Conservation (phyloP, 495 filamentous ascomycete species). For the Aspergillus heteromorphus region DNA sequence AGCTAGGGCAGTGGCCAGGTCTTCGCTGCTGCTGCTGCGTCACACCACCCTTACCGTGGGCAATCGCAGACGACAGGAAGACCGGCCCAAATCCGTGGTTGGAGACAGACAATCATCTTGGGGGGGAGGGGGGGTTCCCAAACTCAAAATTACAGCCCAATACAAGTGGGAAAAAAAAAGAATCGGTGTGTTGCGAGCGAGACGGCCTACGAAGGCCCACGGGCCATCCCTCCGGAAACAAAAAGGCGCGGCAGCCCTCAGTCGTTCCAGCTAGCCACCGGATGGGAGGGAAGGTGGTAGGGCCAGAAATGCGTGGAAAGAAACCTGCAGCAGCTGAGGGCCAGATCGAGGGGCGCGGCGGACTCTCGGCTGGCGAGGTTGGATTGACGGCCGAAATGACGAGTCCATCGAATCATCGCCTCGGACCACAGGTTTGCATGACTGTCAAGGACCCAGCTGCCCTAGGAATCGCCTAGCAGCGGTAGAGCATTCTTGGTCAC, state of each 20-base stretch:
- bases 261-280: neutral
- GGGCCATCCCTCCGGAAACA: neutral
- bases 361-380: neutral
- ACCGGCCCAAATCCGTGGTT: neutral
- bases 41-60: neutral
- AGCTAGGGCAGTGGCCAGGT: neutral
- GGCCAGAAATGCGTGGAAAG: too few relatives aligned
- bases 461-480: neutral
- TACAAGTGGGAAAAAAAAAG: neutral
- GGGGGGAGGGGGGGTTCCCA: neutral
- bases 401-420: neutral
- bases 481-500: neutral
- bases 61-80: neutral
- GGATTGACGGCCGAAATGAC: neutral
- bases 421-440: neutral
- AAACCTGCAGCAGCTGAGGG: neutral
- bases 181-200: neutral
- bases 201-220: neutral
- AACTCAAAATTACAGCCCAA: neutral
- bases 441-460: neutral
- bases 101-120: neutral
- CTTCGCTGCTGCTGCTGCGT: neutral
- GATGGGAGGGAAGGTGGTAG: neutral
- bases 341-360: neutral
- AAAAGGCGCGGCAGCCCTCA: neutral